Conservation (phyloP, 2,329 filamentous ascomycete species). For the Pyrenophora graminea region DNA sequence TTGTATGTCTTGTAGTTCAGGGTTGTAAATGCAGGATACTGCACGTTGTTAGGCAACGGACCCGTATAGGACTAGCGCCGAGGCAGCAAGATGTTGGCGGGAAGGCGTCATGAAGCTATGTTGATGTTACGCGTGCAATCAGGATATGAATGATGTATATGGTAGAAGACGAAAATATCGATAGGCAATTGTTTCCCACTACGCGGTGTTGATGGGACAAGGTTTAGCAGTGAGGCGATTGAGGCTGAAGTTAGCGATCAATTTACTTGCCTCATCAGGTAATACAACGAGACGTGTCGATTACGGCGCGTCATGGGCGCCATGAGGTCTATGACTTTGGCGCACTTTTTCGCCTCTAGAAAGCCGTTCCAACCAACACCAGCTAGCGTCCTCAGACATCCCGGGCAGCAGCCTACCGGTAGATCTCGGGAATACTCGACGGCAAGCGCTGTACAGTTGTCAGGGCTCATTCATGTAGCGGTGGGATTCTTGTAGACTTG, state of each 20-base stretch:
- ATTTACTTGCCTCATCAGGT: neutral
- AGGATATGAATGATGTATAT: neutral
- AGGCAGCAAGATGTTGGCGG: neutral
- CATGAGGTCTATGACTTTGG: constrained; percentile 3
- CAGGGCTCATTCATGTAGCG: too few species aligned
- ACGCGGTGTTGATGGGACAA: neutral
- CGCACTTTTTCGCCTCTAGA: neutral
- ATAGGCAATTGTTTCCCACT: neutral
- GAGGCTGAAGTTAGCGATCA: neutral
- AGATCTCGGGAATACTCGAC: too few species aligned
- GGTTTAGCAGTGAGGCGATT: neutral
- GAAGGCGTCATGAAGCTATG: neutral
- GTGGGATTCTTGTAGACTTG: too few species aligned
- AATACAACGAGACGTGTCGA: constrained; percentile 1
- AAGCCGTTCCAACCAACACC: neutral
- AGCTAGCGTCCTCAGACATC: neutral
- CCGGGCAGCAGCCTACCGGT: too few species aligned
- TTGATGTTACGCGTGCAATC: neutral
- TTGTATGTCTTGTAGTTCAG: neutral
- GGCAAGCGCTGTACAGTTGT: too few species aligned
- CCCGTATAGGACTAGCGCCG: constrained; percentile 2
- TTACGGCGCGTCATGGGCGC: constrained; percentile 2
- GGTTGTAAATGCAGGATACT: neutral
- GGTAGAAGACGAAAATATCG: too few species aligned
- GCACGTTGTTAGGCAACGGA: constrained; percentile 7